phyloP scores from a whole-genome alignment of 371 early-diverging fungal species.

The Syncephalis plumigaleata region DNA sequence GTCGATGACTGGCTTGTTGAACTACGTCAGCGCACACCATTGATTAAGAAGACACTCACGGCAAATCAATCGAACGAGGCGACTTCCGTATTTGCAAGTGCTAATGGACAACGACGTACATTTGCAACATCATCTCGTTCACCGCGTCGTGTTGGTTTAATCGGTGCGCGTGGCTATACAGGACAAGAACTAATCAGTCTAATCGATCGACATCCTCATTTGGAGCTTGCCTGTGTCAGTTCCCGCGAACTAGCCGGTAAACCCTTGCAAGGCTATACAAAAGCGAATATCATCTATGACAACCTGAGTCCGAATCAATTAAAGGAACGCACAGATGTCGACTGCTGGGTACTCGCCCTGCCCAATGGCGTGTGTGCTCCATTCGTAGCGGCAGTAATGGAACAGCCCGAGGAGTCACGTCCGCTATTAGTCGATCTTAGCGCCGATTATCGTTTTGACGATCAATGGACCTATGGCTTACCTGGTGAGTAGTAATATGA shows the following conservation, averaged over 20 bases:
- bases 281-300: slow-evolving; percentile 46
- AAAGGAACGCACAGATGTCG: slow-evolving; percentile 43
- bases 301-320: slow-evolving; percentile 62
- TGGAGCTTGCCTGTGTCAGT: slow-evolving; percentile 73
- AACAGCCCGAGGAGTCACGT: slow-evolving; percentile 29
- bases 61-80: slow-evolving; percentile 9
- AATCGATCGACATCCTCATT: slow-evolving; percentile 65
- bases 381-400: slow-evolving; percentile 70
- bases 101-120: background rate
- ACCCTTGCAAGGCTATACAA: slow-evolving; percentile 56
- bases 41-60: slow-evolving; percentile 8
- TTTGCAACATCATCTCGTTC: slow-evolving; percentile 5
- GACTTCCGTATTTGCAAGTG: slow-evolving; percentile 9
- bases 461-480: slow-evolving; percentile 83
- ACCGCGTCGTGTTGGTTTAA: slow-evolving; percentile 51
- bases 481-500: slow-evolving; percentile 28
- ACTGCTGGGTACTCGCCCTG: slow-evolving; percentile 88
- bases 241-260: slow-evolving; percentile 87
- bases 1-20: slow-evolving; percentile 6
- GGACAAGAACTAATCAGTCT: slow-evolving; percentile 86
- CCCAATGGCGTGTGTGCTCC: slow-evolving; percentile 86
- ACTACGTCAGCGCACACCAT: slow-evolving; percentile 11
- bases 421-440: slow-evolving; percentile 72
- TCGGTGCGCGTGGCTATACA: slow-evolving; percentile 93
- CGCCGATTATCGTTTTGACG: slow-evolving; percentile 82